These are phyloP conservation scores for Boletus insuetus DNA, from an alignment of 768 basidiomycete genomes.

Conservation along the genomic window DNA sequence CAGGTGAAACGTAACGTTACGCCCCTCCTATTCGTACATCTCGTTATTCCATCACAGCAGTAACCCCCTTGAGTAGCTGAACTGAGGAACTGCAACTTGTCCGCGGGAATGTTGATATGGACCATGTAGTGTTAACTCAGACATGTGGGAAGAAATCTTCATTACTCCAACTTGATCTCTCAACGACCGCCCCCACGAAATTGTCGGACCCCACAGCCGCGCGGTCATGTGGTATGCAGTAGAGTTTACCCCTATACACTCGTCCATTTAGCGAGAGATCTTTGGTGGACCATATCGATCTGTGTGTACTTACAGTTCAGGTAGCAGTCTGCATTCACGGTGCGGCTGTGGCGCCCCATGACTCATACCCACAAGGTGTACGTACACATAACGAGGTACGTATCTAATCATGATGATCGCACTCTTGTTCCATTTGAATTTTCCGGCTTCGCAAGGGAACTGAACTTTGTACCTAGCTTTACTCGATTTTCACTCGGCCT, in stretches of 20 bases:
- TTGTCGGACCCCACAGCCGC: background rate
- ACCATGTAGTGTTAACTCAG: constrained; percentile 23
- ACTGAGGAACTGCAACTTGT: constrained; percentile 5
- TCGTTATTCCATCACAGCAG: constrained; percentile 19
- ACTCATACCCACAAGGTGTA: background rate
- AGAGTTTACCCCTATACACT: constrained; percentile 9
- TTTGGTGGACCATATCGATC: constrained; percentile 16
- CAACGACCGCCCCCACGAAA: constrained; percentile 1
- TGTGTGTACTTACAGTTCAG: background rate
- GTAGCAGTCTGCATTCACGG: constrained; percentile 2
- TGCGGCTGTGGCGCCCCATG: background rate
- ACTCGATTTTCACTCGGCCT: constrained; percentile 5
- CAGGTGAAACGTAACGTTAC: constrained; percentile 3
- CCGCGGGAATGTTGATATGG: constrained; percentile 19
- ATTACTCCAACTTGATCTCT: background rate
- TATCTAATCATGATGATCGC: constrained; percentile 8
- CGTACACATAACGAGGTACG: constrained; percentile 8
- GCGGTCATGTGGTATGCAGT: background rate
- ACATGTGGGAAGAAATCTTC: constrained; percentile 19
- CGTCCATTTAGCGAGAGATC: constrained; percentile 1
- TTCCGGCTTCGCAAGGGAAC: background rate
- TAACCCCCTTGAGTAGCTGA: constrained; percentile 10
- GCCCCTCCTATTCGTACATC: constrained; percentile 1
- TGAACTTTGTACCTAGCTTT: constrained; percentile 20
- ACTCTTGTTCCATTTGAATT: constrained; percentile 1